These are phyloP conservation scores for Aulographum hederae DNA, from an alignment of 2,329 filamentous ascomycete genomes.

Conservation along the genomic window DNA sequence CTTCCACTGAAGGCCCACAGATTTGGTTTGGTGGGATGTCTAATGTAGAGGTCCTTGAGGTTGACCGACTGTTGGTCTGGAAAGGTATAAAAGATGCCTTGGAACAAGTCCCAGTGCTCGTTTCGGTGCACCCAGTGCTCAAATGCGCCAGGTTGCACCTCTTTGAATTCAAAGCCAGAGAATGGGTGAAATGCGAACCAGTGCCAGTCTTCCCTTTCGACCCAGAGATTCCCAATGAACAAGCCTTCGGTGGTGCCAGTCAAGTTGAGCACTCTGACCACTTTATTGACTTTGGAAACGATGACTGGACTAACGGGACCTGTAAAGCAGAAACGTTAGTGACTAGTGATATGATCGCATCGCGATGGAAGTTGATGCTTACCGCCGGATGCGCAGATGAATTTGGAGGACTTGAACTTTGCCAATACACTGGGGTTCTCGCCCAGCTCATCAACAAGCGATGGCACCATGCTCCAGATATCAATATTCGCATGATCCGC, in stretches of 20 bases:
- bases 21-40: slow-evolving; percentile 8
- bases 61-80: slow-evolving; percentile 9
- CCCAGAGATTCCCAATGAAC: slow-evolving; percentile 4
- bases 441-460: too few relatives aligned
- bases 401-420: too few relatives aligned
- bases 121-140: slow-evolving; percentile 6
- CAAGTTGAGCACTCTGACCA: slow-evolving; percentile 3
- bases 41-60: slow-evolving; percentile 11
- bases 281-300: slow-evolving; percentile 7
- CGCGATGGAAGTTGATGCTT: too few relatives aligned
- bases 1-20: slow-evolving; percentile 11
- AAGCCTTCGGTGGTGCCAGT: slow-evolving; percentile 5
- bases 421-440: too few relatives aligned
- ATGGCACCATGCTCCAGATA: too few relatives aligned
- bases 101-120: slow-evolving; percentile 1
- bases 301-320: slow-evolving; percentile 14
- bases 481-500: too few relatives aligned
- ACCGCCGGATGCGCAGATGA: too few relatives aligned
- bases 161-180: slow-evolving; percentile 6
- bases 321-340: background rate
- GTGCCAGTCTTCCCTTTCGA: slow-evolving; percentile 7
- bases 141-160: slow-evolving; percentile 4
- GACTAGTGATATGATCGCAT: slow-evolving; percentile 1
- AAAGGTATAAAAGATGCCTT: slow-evolving; percentile 11
- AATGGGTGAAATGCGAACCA: slow-evolving; percentile 6